Conservation (phyloP, 2,329 filamentous ascomycete genomes). For the Cephalotrichum gorgonifer region DNA sequence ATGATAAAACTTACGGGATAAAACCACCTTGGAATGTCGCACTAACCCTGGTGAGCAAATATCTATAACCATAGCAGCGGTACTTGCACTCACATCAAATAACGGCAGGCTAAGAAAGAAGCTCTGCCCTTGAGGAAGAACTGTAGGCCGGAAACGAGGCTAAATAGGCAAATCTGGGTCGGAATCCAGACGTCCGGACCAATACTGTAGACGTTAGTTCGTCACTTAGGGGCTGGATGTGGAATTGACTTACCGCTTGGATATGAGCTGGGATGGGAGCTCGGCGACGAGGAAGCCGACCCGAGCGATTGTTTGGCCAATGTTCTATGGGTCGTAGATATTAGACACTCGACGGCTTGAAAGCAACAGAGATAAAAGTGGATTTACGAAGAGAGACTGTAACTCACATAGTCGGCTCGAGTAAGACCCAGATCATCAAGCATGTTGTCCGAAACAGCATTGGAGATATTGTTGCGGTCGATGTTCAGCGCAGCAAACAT, state of each 20-base stretch:
- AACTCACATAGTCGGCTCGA: conserved; percentile 16
- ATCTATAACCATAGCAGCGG: background rate
- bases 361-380: background rate
- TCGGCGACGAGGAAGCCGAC: conserved; percentile 38
- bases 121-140: conserved; percentile 20
- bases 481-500: conserved; percentile 26
- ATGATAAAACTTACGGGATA: conserved; percentile 41
- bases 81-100: conserved; percentile 10
- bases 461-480: conserved; percentile 23
- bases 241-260: conserved; percentile 23
- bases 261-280: conserved; percentile 40
- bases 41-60: conserved; percentile 12
- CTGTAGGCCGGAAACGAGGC: conserved; percentile 20
- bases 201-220: conserved; percentile 9
- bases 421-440: conserved; percentile 18
- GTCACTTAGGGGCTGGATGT: conserved; percentile 9
- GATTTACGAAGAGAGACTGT: too few species aligned
- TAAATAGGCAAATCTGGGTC: conserved; percentile 28
- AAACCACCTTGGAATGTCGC: conserved; percentile 39
- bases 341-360: background rate
- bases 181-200: conserved; percentile 41
- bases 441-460: conserved; percentile 25
- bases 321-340: conserved; percentile 11
- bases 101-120: conserved; percentile 20
- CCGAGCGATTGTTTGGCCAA: conserved; percentile 18